These are phyloP conservation scores for Acanthamoeba royreba DNA, from an alignment of 208 protist genomes.

Conservation along the genomic window DNA sequence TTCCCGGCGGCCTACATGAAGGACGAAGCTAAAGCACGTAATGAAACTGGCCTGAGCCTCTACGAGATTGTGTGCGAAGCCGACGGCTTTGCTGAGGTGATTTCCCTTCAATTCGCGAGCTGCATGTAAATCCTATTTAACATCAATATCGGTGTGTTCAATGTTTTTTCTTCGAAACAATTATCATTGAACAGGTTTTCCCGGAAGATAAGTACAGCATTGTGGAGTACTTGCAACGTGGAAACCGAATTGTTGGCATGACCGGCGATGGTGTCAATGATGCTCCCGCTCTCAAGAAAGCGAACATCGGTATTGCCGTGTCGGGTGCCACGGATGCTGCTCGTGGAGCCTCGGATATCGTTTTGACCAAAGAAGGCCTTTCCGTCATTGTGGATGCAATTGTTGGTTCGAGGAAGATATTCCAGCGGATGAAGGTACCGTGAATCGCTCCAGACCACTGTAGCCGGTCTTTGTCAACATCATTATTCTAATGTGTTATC, in stretches of 20 bases:
- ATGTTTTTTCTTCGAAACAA: conserved; percentile 74
- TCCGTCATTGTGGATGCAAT: conserved; percentile 1
- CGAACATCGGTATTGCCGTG: conserved; percentile 95
- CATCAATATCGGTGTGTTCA: background rate
- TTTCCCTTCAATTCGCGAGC: too few species aligned
- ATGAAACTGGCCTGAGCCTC: conserved; percentile 20
- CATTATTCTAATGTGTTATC: background rate
- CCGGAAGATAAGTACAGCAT: conserved; percentile 95
- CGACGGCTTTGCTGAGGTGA: conserved; percentile 71
- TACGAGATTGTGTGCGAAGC: conserved; percentile 40
- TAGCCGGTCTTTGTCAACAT: background rate
- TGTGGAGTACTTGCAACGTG: conserved; percentile 88
- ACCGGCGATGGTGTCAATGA: conserved; percentile 97
- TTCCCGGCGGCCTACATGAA: conserved; percentile 57
- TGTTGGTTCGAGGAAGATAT: background rate
- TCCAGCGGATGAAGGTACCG: conserved; percentile 17
- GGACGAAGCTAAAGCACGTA: conserved; percentile 46
- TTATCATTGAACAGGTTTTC: conserved; percentile 91
- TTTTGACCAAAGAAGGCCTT: conserved; percentile 87
- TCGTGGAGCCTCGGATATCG: conserved; percentile 92
- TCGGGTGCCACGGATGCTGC: conserved; percentile 90
- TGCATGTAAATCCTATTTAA: too few species aligned
- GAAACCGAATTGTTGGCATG: conserved; percentile 91
- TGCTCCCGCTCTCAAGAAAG: conserved; percentile 91
- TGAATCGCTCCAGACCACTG: background rate